phyloP scores from a whole-genome alignment of 2,329 filamentous ascomycete species.

The Phoma sp. region DNA sequence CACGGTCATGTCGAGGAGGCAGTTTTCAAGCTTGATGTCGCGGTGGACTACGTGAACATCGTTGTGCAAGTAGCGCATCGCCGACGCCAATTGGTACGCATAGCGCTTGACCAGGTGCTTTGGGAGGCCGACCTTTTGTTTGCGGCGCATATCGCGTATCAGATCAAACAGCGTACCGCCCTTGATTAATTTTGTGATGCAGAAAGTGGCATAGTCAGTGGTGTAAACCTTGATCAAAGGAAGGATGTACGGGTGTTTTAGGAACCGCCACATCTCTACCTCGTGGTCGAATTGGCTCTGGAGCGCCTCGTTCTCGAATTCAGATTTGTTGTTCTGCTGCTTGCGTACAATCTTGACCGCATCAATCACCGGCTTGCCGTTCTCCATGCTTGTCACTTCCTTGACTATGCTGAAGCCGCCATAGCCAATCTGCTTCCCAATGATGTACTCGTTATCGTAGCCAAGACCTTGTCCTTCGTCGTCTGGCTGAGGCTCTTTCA shows the following conservation, averaged over 20 bases:
- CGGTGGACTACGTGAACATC: constrained; percentile 71
- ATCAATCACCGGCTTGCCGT: constrained; percentile 60
- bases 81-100: constrained; percentile 67
- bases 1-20: constrained; percentile 64
- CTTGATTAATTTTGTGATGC: constrained; percentile 68
- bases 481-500: constrained; percentile 61
- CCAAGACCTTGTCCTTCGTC: constrained; percentile 72
- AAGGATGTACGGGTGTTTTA: constrained; percentile 67
- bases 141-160: constrained; percentile 60
- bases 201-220: constrained; percentile 72
- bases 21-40: constrained; percentile 74
- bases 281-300: constrained; percentile 74
- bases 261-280: constrained; percentile 70
- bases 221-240: constrained; percentile 69
- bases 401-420: constrained; percentile 72
- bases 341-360: constrained; percentile 74
- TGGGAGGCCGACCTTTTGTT: constrained; percentile 54
- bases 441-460: constrained; percentile 65
- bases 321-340: constrained; percentile 60
- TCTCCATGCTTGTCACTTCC: constrained; percentile 68
- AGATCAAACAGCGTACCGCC: constrained; percentile 71
- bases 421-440: constrained; percentile 69
- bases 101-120: constrained; percentile 64
- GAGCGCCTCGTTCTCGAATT: constrained; percentile 68
- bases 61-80: constrained; percentile 70